Evolutionary conservation across 176 grass and related monocot genomes (phyloP), one percentile per base, ranked within the genome.

Genomic region (Pontederia paniculata): DNA sequence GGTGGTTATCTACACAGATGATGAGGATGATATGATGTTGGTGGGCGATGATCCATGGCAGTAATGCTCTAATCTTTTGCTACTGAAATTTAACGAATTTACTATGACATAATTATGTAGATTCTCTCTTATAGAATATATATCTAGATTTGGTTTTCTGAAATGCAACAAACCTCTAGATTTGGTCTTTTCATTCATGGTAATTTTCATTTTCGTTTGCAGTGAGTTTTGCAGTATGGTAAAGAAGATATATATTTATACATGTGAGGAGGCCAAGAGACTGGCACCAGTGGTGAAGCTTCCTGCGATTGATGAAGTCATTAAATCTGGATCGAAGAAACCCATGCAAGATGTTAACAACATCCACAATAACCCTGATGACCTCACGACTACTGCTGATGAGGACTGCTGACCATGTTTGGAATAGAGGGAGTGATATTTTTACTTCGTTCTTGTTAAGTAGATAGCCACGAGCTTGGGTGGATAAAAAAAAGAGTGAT

Each of bases 31-130:
- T 60, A 82, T 88, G 72, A 95, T 95, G 89, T 67, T 81, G 56
- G 84, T 85, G 65, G 89, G 89, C 37, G 89, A 95, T 14, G 84
- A 95, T 73, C 89, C 84, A 55, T 95, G 89, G 89, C 54, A 76
- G 89, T 95, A 95, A 77, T 85, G 65, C 58, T 44, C 37, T 50
- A 14, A 21, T 46, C 15, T 28, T 6, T 37, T 37, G 28, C 28
- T 5, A 37, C 28, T 37, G 28, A 37, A 37, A 37, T 37, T 37
- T 37, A 37, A 37, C 3, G 28, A 6, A 37, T 5, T 37, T 2
- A 37, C 7, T 37, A 37, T 37, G 28, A 6, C 0, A 37, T 37
- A n/a, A n/a, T 37, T 37, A 37, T 37, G 28, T 37, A 5, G 28
- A 37, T 37, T 37, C 28, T 37, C 28, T 6, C 28, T 5, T 5